Base-by-base conservation (phyloP, 257 asterid species). In the Paraleonurus japonicus region DNA sequence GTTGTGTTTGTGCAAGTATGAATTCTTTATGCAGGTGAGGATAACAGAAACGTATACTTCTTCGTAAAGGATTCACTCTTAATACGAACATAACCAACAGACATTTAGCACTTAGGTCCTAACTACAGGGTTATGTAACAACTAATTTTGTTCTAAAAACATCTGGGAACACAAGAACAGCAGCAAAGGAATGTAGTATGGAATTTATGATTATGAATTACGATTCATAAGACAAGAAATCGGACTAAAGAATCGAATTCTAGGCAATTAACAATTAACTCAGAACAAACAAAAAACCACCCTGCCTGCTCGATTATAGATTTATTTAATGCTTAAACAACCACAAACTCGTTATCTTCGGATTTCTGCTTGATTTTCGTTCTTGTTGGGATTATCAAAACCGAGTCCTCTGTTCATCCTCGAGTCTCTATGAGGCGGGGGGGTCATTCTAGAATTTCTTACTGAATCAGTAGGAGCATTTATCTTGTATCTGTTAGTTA, bases 401-500 rank as follows among this genome's bases (percentile, higher is more conserved):
- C 74, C 83, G 20, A 72, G 78, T 32, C 81, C 78, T 61, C 84
- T 73, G 67, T 69, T 61, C 43, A 35, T 68, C 74, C 71, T 69
- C 7, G 85, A 20, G 53, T 67, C 78, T 30, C 69, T 66, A n/a
- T 61, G 73, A 48, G 50, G 77, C 19, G 70, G 60, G 12, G 47
- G 41, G 13, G 72, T 72, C 24, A 50, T 39, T 65, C 66, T 48
- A 1, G 55, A 39, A 48, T 41, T 73, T 77, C 82, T 81, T 33
- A 74, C 73, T 41, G 80, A 33, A 66, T 69, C 84, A 32, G 80
- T 58, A 4, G 80, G 80, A 60, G 54, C 70, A 24, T 67, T 83
- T 81, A 64, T 81, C 82, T 72, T 82, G 86, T 89, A 91, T 72
- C 92, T 82, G 72, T 91, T 89, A 9, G 15, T 59, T 68, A 65